phyloP scores from a whole-genome alignment of 352 stramenopile species.

The Globisporangium apiculatum region DNA sequence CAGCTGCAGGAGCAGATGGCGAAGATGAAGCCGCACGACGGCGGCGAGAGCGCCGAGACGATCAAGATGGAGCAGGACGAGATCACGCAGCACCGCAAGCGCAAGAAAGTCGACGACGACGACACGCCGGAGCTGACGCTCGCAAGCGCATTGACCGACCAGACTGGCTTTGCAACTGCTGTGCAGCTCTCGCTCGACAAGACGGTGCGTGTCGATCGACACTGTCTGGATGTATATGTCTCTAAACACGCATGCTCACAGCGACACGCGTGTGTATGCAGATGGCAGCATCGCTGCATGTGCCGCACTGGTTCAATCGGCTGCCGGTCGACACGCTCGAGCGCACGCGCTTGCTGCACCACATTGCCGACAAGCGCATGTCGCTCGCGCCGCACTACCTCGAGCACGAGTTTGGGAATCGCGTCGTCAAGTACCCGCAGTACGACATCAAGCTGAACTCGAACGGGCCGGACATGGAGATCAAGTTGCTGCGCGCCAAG shows the following conservation, averaged over 20 bases:
- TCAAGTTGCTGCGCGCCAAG: constrained; percentile 65
- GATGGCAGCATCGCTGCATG: constrained; percentile 21
- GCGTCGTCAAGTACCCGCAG: constrained; percentile 38
- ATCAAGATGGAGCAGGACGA: constrained; percentile 51
- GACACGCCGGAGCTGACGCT: constrained; percentile 11
- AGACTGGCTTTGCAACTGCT: constrained; percentile 15
- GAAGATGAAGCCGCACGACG: constrained; percentile 44
- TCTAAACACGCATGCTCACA: background rate
- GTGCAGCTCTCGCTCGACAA: constrained; percentile 16
- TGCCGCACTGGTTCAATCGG: constrained; percentile 65
- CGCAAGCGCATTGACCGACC: constrained; percentile 23
- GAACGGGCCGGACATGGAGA: constrained; percentile 74
- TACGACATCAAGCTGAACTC: constrained; percentile 81
- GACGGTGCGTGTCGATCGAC: constrained; percentile 9
- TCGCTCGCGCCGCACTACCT: constrained; percentile 43
- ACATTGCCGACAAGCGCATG: constrained; percentile 51
- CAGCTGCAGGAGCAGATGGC: constrained; percentile 78
- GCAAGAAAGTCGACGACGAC: constrained; percentile 58
- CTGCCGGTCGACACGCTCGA: constrained; percentile 57
- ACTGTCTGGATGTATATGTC: background rate
- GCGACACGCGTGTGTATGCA: constrained; percentile 9
- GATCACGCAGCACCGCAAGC: constrained; percentile 59
- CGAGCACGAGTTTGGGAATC: constrained; percentile 38
- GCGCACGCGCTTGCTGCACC: constrained; percentile 34
- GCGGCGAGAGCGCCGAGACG: constrained; percentile 21